A percentile compares a stretch with the other conserved stretches of the same genome.
phyloP scores from a whole-genome alignment of 2,329 filamentous ascomycete species.

The Cucurbitaria berberidis region DNA sequence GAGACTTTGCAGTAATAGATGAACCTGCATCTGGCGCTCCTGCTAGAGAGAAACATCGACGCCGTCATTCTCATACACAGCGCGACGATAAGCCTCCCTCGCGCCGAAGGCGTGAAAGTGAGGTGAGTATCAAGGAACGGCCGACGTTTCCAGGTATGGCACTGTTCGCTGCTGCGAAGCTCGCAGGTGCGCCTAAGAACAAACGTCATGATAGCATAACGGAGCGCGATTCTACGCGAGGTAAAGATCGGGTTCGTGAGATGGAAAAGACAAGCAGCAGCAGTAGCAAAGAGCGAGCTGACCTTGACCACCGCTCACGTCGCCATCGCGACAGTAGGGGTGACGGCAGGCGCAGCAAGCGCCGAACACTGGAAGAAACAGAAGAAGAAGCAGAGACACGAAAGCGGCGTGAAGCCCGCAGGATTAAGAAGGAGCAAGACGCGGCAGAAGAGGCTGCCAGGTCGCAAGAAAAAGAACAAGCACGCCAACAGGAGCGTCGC shows the following conservation, averaged over 20 bases:
- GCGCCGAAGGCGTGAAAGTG: conserved; percentile 40
- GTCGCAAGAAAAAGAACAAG: conserved; percentile 32
- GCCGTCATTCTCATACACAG: conserved; percentile 40
- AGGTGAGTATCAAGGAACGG: conserved; percentile 35
- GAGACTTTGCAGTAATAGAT: conserved; percentile 37
- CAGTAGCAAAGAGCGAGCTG: conserved; percentile 36
- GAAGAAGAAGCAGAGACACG: conserved; percentile 37
- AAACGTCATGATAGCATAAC: conserved; percentile 44
- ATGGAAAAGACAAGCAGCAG: conserved; percentile 28
- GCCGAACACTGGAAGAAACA: conserved; percentile 29
- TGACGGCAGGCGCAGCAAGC: conserved; percentile 39
- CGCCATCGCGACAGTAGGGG: conserved; percentile 34
- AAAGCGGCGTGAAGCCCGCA: conserved; percentile 37
- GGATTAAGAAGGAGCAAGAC: conserved; percentile 33
- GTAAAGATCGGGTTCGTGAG: conserved; percentile 28
- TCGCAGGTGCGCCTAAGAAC: conserved; percentile 26
- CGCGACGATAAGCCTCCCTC: conserved; percentile 36
- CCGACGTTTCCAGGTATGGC: conserved; percentile 24
- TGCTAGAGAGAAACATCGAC: conserved; percentile 32
- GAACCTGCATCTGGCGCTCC: conserved; percentile 28
- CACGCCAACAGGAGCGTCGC: conserved; percentile 29
- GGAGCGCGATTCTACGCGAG: conserved; percentile 32
- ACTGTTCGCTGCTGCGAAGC: conserved; percentile 27
- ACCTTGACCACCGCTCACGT: conserved; percentile 36
- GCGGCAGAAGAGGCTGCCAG: conserved; percentile 36